Evolutionary conservation across 129 eudicot species (phyloP), one percentile per base, ranked within the genome.

Genomic region (Escallonia herrerae): DNA sequence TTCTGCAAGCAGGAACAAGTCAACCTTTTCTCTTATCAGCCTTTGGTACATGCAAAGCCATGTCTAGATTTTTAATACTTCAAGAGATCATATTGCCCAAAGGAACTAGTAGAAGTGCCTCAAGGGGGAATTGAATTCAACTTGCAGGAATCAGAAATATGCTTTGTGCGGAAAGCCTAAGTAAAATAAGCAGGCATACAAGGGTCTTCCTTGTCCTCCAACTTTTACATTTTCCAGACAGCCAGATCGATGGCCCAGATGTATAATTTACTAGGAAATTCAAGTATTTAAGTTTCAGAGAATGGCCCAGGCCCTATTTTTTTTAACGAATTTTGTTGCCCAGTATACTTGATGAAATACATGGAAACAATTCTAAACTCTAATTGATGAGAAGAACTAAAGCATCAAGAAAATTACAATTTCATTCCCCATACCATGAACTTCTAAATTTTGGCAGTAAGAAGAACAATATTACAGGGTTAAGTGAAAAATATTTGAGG

Each of bases 1-100:
- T 15, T 60, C 52, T 61, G 60, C 12, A 58, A 54, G 58, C 43
- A 46, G 59, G 43, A 58, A 37, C 46, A 43, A 55, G n/a, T 44
- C 56, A 45, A 60, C 48, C 46, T 33, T 37, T 7, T 39, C 54
- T 64, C 69, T 51, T 50, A 2, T 13, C 70, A 52, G 46, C 53
- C 8, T 3, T 40, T 40, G 5, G 8, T 11, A 43, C 65, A 61
- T 61, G n/a, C 49, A 14, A 61, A 43, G 38, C 22, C 33, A 22
- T 22, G 33, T 22, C 33, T 22, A 0, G 1, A 0, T 22, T 22
- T 22, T 22, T 22, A 22, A 22, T 22, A 22, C 33, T 52, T 5
- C 45, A 58, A 8, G 44, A 48, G 22, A 40, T 15, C 37, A 7
- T 46, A 14, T 14, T 45, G 7, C 42, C 58, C 49, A 46, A 5